Conservation (phyloP, 139 green algal genomes). For the Bryopsis sp. region DNA sequence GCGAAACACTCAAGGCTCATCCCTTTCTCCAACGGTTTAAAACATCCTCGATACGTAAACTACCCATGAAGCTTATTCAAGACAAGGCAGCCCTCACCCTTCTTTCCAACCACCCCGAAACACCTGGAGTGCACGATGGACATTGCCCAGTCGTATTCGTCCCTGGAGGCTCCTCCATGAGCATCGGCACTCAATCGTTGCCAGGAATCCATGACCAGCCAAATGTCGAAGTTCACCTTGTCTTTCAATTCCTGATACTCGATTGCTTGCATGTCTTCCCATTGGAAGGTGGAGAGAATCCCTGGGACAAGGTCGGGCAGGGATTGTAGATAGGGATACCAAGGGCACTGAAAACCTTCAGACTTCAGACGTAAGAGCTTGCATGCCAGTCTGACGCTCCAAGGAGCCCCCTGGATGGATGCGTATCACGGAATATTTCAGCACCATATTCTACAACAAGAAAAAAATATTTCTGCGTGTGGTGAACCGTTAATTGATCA, state of each 20-base stretch:
- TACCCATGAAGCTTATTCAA: too few relatives aligned
- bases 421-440: conserved; percentile 9
- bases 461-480: conserved; percentile 19
- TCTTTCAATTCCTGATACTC: background rate
- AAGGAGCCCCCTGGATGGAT: conserved; percentile 40
- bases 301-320: conserved; percentile 13
- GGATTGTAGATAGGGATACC: conserved; percentile 48
- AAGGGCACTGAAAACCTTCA: conserved; percentile 32
- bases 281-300: background rate
- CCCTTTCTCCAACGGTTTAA: too few relatives aligned
- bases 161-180: conserved; percentile 1
- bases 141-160: conserved; percentile 41
- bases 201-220: conserved; percentile 1
- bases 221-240: background rate
- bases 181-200: conserved; percentile 10
- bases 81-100: background rate
- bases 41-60: too few relatives aligned
- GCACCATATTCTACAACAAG: background rate
- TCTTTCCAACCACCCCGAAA: conserved; percentile 32
- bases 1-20: too few relatives aligned
- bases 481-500: too few relatives aligned
- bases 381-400: conserved; percentile 54
- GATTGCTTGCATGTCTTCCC: background rate
- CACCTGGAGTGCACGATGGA: conserved; percentile 45
- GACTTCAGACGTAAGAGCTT: conserved; percentile 50